A percentile compares a stretch with the other conserved stretches of the same genome.
Conservation (phyloP, 179 eudicot genomes). For the Corrigiola litoralis region DNA sequence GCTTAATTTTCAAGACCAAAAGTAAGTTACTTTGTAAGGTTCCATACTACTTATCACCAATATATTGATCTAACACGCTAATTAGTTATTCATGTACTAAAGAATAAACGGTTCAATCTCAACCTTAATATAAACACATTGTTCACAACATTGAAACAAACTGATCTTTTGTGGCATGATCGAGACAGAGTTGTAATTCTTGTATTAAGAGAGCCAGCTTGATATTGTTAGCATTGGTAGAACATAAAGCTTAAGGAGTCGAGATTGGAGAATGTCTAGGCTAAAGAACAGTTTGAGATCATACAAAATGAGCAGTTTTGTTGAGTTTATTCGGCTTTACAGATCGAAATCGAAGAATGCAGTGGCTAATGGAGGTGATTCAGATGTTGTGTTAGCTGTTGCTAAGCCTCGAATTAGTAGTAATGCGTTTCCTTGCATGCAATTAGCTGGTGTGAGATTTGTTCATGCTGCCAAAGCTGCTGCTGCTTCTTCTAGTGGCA, state of each 20-base stretch:
- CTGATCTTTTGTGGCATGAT: no score
- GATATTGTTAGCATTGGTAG: no score
- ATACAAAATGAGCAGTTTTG: slow-evolving; percentile 20
- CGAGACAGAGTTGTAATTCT: no score
- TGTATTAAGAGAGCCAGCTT: no score
- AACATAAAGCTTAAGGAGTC: no score
- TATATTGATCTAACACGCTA: neutral
- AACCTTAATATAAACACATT: neutral
- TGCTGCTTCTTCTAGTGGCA: slow-evolving; percentile 8
- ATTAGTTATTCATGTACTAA: neutral
- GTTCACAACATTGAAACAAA: no score
- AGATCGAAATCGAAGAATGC: slow-evolving; percentile 3
- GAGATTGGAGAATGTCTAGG: neutral
- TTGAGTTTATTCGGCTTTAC: slow-evolving; percentile 24
- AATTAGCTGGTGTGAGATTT: neutral
- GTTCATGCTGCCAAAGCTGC: slow-evolving; percentile 5
- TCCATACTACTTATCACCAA: neutral
- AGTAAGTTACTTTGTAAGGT: neutral
- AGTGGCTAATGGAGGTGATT: neutral
- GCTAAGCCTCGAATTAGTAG: neutral
- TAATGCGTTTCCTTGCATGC: neutral
- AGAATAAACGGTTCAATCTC: neutral
- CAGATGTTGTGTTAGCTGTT: neutral
- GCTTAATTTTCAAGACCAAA: neutral
- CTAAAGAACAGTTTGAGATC: slow-evolving; percentile 18